Evolutionary conservation across 176 grass and related monocot genomes (phyloP), one percentile per base, ranked within the genome.

Genomic region (Paspalum notatum): DNA sequence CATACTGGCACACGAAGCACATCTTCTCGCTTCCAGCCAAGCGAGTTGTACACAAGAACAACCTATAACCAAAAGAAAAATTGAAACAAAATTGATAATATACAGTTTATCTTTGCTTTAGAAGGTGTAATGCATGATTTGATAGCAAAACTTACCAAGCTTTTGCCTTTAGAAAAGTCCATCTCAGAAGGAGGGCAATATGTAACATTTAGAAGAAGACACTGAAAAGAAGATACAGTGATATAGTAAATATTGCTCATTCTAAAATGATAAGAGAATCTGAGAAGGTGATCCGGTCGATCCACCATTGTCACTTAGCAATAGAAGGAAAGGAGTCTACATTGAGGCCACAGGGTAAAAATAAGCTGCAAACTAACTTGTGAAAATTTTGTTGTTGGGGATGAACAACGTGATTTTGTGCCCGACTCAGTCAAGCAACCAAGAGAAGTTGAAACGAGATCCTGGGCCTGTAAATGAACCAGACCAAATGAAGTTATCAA

Each of bases 1-100:
- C 83, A 89, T 92, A 98, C 92, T 61, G 95, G 95, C 78, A 97
- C 72, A n/a, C 90, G 92, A 76, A 98, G 82, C 42, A 98, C 51
- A 40, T 98, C 90, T 52, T 92, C 87, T 75, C 95, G 80, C 69
- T 92, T 91, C 95, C 95, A 98, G 32, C 95, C 95, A 91, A 98
- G 95, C 24, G 95, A 85, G 67, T 98, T 98, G 81, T 98, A 98
- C 12, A 91, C 77, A 68, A 98, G 87, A 87, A 94, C 85, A 79
- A 92, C 90, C 95, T 98, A 66, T 20, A 83, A 71, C 27, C 17
- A 6, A 51, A 67, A 68, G 16, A 46, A 78, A 76, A 58, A 80
- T 61, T 14, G 71, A 43, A 81, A 85, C 42, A 65, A 54, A 65
- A 60, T 62, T 48, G 14, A 68, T 45, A 25, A 15, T 62, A 83